A percentile compares a stretch with the other conserved stretches of the same genome.
Conservation (phyloP, 441 rosid species). For the Syzygium syzygioides region DNA sequence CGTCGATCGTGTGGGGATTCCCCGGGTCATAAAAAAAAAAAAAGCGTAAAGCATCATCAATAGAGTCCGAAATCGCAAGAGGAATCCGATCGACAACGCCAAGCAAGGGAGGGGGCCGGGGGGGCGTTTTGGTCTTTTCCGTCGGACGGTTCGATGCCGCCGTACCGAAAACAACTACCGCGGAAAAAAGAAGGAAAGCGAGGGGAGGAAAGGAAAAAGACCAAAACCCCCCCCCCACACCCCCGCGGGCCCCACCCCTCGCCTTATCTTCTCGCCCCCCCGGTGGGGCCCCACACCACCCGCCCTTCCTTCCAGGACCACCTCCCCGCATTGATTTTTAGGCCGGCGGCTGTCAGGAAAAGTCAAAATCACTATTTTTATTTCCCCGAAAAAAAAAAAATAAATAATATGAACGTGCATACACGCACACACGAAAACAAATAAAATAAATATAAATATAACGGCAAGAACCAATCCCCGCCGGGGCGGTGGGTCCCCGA, state of each 20-base stretch:
- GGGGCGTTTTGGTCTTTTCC: neutral
- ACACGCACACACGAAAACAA: no score
- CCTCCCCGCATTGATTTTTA: slow-evolving; percentile 26
- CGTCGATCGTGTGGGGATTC: no score
- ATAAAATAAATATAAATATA: neutral
- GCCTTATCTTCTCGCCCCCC: neutral
- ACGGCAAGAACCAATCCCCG: neutral
- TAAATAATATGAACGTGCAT: no score
- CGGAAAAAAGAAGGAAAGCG: no score
- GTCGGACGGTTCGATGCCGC: slow-evolving; percentile 22
- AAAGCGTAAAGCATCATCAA: no score
- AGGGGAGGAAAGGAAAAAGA: no score
- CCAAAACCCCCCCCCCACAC: no score
- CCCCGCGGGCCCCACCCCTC: slow-evolving; percentile 13
- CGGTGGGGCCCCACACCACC: neutral
- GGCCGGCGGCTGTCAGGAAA: slow-evolving; percentile 92
- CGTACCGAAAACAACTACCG: neutral
- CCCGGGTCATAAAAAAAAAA: no score
- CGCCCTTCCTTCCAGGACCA: slow-evolving; percentile 24
- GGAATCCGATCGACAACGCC: neutral
- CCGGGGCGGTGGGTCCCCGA: neutral
- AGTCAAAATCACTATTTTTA: slow-evolving; percentile 34
- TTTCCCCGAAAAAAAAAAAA: neutral
- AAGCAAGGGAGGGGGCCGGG: no score
- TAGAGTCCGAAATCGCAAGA: neutral